Base-by-base conservation (phyloP, 148 eudicot species). In the Spergularia bocconei region DNA sequence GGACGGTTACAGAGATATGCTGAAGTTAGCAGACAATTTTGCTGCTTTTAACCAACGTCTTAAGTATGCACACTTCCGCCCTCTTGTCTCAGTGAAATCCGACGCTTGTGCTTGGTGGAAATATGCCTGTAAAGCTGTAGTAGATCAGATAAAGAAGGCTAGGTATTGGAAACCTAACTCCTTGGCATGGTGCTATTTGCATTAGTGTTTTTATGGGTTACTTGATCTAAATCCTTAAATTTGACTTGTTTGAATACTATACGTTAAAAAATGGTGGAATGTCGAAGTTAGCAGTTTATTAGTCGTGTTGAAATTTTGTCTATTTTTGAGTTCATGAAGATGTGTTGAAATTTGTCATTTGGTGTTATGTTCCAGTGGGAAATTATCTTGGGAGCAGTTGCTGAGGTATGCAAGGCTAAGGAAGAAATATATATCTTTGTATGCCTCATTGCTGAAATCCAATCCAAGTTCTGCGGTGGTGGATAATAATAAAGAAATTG, bases 81-180 rank as follows among this genome's bases (percentile, higher is more conserved):
- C 98, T 51, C 83, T 56, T 79, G 87, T 88, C 56, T 54, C 95
- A 13, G 93, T 91, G 73, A 91, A 87, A 81, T 80, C 87, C 62
- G 85, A 91, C 83, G 89, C 97, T 39, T 85, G 80, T 71, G 85
- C 93, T 60, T 96, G 99, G 99, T 96, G 97, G 99, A 92, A 84
- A 84, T 96, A 89, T 84, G 97, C 92, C 10, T 88, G 67, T 76
- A 92, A 74, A 76, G 89, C 86, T 80, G 84, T 88, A 47, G 80
- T 85, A 17, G 99, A 92, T 55, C 89, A 92, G 80, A 73, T 85
- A 67, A 92, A 92, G 88, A 92, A 87, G 86, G 89, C 94, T 76
- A 89, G 98, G 99, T 96, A 84, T 63, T 23, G 67, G 58, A 75
- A 17, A 38, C 57, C 73, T 67, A 44, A 55, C 41, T 73, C 69